Percentiles rank a stretch among this genome's conserved stretches.
Evolutionary conservation across 495 filamentous ascomycete genomes (phyloP).

Genomic region (Neurospora tetrasperma): DNA sequence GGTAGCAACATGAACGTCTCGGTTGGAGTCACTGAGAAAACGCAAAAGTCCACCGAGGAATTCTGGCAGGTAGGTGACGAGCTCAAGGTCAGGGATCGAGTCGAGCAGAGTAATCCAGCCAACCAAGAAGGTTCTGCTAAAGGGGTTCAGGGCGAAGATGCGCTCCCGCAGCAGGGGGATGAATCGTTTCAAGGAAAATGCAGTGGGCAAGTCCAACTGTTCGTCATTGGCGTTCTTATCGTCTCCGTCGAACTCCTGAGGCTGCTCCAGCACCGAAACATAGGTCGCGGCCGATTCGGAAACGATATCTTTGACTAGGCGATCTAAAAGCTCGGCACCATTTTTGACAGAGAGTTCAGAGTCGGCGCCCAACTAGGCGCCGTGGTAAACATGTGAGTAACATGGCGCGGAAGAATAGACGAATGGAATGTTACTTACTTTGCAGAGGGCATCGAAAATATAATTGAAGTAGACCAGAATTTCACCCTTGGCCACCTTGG

Average conservation of each 20-base stretch:
- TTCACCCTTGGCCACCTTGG: slow-evolving; percentile 97
- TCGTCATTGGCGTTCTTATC: slow-evolving; percentile 40
- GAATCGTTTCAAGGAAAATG: slow-evolving; percentile 85
- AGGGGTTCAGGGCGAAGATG: slow-evolving; percentile 87
- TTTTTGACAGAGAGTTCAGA: slow-evolving; percentile 97
- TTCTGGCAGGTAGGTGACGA: slow-evolving; percentile 84
- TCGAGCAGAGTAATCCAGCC: slow-evolving; percentile 93
- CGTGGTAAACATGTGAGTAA: slow-evolving; percentile 2
- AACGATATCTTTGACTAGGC: slow-evolving; percentile 95
- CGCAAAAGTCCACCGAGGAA: slow-evolving; percentile 85
- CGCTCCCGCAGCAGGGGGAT: slow-evolving; percentile 88
- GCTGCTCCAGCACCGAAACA: slow-evolving; percentile 72
- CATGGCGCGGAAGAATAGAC: background rate
- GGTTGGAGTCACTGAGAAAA: slow-evolving; percentile 84
- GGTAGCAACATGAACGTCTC: slow-evolving; percentile 87
- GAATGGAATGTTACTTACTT: slow-evolving; percentile 44
- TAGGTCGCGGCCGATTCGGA: slow-evolving; percentile 94
- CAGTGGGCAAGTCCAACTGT: slow-evolving; percentile 58
- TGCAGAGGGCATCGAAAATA: slow-evolving; percentile 93
- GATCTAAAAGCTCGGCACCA: slow-evolving; percentile 90
- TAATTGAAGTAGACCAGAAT: slow-evolving; percentile 95
- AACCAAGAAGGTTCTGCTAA: slow-evolving; percentile 89
- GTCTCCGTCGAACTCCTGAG: slow-evolving; percentile 34
- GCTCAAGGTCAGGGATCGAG: slow-evolving; percentile 92
- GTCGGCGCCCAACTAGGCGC: slow-evolving; percentile 75